Percentiles rank a stretch among this genome's conserved stretches.
These are phyloP conservation scores for Peronosclerospora sorghi DNA, from an alignment of 352 stramenopile genomes.

Conservation along the genomic window DNA sequence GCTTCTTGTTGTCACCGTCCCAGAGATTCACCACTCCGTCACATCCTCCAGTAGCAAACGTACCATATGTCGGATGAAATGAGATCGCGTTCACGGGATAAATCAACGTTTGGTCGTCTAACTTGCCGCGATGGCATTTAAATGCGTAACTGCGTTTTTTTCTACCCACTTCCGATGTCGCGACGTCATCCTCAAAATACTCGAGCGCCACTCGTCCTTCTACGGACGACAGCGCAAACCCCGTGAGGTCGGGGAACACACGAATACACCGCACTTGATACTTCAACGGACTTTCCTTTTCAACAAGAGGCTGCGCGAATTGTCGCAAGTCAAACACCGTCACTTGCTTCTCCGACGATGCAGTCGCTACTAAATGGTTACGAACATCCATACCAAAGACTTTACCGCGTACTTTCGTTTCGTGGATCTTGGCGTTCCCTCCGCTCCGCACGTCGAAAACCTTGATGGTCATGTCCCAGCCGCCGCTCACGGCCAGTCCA, in stretches of 20 bases:
- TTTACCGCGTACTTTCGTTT: slow-evolving; percentile 34
- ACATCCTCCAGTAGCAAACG: slow-evolving; percentile 93
- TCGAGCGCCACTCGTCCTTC: slow-evolving; percentile 95
- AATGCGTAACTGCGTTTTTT: slow-evolving; percentile 91
- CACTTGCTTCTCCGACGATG: slow-evolving; percentile 41
- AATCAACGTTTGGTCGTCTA: slow-evolving; percentile 73
- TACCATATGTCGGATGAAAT: slow-evolving; percentile 90
- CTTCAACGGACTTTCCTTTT: slow-evolving; percentile 76
- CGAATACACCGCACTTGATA: slow-evolving; percentile 87
- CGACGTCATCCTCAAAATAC: slow-evolving; percentile 75
- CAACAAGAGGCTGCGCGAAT: slow-evolving; percentile 43
- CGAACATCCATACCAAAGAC: slow-evolving; percentile 57
- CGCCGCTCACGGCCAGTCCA: slow-evolving; percentile 42
- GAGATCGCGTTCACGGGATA: slow-evolving; percentile 94
- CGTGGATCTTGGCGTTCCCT: slow-evolving; percentile 36
- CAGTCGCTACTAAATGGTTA: slow-evolving; percentile 48
- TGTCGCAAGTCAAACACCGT: slow-evolving; percentile 81
- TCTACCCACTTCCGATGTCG: slow-evolving; percentile 5
- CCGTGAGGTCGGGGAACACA: slow-evolving; percentile 52
- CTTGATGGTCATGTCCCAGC: slow-evolving; percentile 57
- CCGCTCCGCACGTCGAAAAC: slow-evolving; percentile 61
- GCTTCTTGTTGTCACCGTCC: slow-evolving; percentile 95
- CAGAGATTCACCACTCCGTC: slow-evolving; percentile 90
- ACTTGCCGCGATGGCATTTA: slow-evolving; percentile 93
- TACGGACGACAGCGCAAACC: slow-evolving; percentile 90